These are phyloP conservation scores for Craterostigma plantagineum DNA, from an alignment of 257 asterid species.

Conservation along the genomic window DNA sequence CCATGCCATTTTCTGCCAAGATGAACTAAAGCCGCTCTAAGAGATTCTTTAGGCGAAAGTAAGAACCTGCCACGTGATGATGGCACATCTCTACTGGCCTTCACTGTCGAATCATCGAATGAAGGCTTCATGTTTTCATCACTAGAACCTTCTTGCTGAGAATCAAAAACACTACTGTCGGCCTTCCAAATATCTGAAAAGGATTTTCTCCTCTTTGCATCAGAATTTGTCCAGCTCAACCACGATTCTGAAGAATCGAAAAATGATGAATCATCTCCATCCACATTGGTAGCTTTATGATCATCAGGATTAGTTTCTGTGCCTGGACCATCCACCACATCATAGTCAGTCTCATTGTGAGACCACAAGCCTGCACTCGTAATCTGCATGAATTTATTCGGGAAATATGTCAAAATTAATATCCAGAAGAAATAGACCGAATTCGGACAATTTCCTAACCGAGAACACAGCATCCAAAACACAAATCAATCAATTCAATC, in stretches of 20 bases:
- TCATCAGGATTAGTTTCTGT: conserved; percentile 13
- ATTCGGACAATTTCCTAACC: neutral
- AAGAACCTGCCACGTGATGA: conserved; percentile 28
- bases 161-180: conserved; percentile 28
- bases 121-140: conserved; percentile 23
- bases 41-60: conserved; percentile 62
- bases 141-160: conserved; percentile 28
- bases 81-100: conserved; percentile 35
- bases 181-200: conserved; percentile 27
- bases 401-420: no score
- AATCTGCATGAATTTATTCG: conserved; percentile 31
- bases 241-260: conserved; percentile 21
- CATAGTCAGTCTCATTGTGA: conserved; percentile 28
- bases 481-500: conserved; percentile 2
- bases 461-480: neutral
- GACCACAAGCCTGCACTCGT: conserved; percentile 79
- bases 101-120: conserved; percentile 25
- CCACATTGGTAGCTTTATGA: conserved; percentile 16
- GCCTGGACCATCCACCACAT: conserved; percentile 12
- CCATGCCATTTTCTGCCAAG: conserved; percentile 80
- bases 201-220: conserved; percentile 24
- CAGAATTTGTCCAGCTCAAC: conserved; percentile 59
- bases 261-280: conserved; percentile 28
- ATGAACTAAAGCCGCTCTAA: conserved; percentile 54
- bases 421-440: neutral